Evolutionary conservation across 2,329 filamentous ascomycete genomes (phyloP).

Genomic region (Biscogniauxia sp.): DNA sequence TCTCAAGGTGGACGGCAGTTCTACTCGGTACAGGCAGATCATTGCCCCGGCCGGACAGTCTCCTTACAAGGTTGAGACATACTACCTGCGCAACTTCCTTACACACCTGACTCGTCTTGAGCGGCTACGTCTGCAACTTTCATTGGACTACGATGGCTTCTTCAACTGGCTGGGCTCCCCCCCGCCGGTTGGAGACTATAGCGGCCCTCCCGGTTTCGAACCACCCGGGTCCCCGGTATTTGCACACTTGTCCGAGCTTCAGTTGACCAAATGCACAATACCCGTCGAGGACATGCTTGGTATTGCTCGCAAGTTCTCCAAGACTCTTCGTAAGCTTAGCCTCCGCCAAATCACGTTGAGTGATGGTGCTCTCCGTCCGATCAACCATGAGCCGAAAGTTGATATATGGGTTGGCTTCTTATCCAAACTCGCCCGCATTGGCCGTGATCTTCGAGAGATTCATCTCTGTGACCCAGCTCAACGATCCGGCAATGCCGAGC

Average conservation of each 20-base stretch:
- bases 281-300: background rate
- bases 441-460: conserved; percentile 6
- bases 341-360: background rate
- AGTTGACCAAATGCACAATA: conserved; percentile 1
- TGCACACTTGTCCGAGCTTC: conserved; percentile 6
- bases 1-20: background rate
- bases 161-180: conserved; percentile 10
- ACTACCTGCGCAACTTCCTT: conserved; percentile 13
- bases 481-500: background rate
- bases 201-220: conserved; percentile 1
- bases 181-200: background rate
- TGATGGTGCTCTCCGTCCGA: background rate
- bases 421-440: background rate
- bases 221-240: conserved; percentile 9
- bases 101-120: conserved; percentile 5
- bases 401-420: conserved; percentile 1
- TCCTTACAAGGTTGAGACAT: background rate
- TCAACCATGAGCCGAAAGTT: background rate
- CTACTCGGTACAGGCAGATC: background rate
- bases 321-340: conserved; percentile 8
- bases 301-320: conserved; percentile 11
- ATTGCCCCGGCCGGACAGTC: background rate
- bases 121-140: background rate
- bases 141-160: conserved; percentile 1
- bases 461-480: background rate